Percentiles rank a stretch among this genome's conserved stretches.
Evolutionary conservation across 352 stramenopile genomes (phyloP).

Genomic region (Phytophthora litchii): DNA sequence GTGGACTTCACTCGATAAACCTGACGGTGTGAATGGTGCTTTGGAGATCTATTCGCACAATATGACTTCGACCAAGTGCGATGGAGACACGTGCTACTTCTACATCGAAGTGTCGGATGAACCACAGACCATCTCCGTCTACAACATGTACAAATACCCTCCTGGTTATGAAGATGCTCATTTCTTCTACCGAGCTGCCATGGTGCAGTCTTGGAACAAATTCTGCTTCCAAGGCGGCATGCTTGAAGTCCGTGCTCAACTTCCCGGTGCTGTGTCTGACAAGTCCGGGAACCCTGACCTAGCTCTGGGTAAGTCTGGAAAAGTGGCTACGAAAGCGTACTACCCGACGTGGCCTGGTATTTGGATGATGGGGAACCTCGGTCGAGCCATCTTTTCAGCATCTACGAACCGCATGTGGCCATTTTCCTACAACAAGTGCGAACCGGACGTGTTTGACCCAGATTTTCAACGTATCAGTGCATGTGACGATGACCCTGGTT

Average conservation of each 20-base stretch:
- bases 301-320: slow-evolving; percentile 31
- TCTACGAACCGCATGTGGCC: slow-evolving; percentile 94
- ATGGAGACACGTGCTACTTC: slow-evolving; percentile 61
- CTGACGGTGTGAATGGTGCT: slow-evolving; percentile 92
- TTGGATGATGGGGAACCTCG: slow-evolving; percentile 95
- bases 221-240: slow-evolving; percentile 94
- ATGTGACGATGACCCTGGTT: slow-evolving; percentile 90
- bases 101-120: slow-evolving; percentile 64
- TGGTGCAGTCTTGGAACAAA: slow-evolving; percentile 93
- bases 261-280: slow-evolving; percentile 82
- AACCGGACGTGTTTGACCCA: slow-evolving; percentile 51
- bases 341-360: slow-evolving; percentile 91
- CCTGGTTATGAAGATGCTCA: slow-evolving; percentile 50
- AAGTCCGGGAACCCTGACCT: slow-evolving; percentile 55
- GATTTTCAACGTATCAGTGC: slow-evolving; percentile 60
- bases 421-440: slow-evolving; percentile 92
- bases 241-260: slow-evolving; percentile 87
- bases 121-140: slow-evolving; percentile 46
- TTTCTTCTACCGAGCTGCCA: slow-evolving; percentile 67
- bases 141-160: slow-evolving; percentile 61
- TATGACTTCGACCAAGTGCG: slow-evolving; percentile 71
- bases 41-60: slow-evolving; percentile 93
- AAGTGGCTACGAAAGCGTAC: slow-evolving; percentile 63
- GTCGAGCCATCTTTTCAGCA: slow-evolving; percentile 89
- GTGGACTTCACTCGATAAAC: slow-evolving; percentile 95